Evolutionary conservation across 208 protist species (phyloP), one percentile per base, ranked within the genome.

Genomic region (Trypanosoma mega): DNA sequence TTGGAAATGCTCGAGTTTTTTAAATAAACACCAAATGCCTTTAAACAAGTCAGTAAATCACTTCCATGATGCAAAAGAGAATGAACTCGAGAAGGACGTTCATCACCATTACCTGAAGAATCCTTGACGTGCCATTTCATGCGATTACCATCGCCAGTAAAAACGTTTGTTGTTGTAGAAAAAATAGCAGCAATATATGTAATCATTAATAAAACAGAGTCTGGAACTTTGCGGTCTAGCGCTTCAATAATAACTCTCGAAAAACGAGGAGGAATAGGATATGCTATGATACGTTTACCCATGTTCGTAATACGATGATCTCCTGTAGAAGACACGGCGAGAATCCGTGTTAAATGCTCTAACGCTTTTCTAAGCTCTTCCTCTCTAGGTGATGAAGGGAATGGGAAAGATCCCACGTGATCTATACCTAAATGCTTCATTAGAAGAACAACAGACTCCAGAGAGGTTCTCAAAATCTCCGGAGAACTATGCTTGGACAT

Each of bases 401-500:
- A 96, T 1, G 92, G 90, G 54, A 97, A 97, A 48, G 77, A 76
- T 31, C 78, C 78, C 16, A 96, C 90, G 34, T 87, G 76, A 59
- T 93, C 81, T 58, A 96, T 91, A 33, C 85, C 82, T 39, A 97
- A 81, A 55, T 90, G 79, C 70, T 95, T 96, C 85, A 97, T 94
- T 21, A 97, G 64, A 27, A 97, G 74, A 43, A 96, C 92, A 12
- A 97, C 84, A 21, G 90, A 90, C 51, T 97, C 92, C 24, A 97
- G 69, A 8, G 92, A 90, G 36, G 92, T 94, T 51, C 90, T 74
- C 26, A 96, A 71, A 53, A 97, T 90, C 74, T 99, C 98, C 4
- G 98, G 98, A 33, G 94, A 82, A 20, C 79, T 87, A 44, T 93
- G 90, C 57, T 93, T 86, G n/a, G 90, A 68, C 97, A 99, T 99